Conservation (phyloP, 2,329 filamentous ascomycete species). For the Triangularia setosa region DNA sequence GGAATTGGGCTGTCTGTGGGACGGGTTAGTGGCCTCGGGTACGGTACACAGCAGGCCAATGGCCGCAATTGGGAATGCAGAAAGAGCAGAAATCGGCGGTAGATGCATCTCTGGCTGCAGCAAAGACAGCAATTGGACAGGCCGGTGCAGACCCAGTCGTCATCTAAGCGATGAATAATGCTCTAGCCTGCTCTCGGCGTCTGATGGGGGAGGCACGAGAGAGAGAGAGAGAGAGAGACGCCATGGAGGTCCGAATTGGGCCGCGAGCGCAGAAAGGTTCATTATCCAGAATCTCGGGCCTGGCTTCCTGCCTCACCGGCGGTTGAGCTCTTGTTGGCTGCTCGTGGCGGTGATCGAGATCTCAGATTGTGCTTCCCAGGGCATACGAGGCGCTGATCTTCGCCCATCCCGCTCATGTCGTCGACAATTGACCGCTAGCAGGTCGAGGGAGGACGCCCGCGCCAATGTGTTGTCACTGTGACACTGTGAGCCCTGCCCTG, state of each 20-base stretch:
- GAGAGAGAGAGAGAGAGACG: neutral
- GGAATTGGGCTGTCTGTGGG: neutral
- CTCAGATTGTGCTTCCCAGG: neutral
- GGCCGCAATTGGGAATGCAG: neutral
- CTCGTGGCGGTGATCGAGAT: neutral
- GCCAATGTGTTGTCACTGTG: no score
- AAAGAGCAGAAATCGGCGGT: neutral
- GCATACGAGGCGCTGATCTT: neutral
- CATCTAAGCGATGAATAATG: neutral
- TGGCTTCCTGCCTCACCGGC: no score
- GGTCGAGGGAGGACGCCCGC: no score
- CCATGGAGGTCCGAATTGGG: no score
- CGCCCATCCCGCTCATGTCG: neutral
- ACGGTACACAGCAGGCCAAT: neutral
- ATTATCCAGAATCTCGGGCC: no score
- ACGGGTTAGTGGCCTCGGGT: neutral
- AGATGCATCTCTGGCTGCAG: neutral
- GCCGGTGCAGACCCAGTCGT: constrained; percentile 6
- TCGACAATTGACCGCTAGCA: neutral
- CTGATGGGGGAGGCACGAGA: neutral
- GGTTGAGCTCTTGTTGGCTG: neutral
- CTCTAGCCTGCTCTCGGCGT: neutral
- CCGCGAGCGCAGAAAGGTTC: no score
- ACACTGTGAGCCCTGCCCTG: no score
- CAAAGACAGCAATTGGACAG: constrained; percentile 3